phyloP scores from a whole-genome alignment of 2,329 filamentous ascomycete genomes.

The Hansfordia pulvinata region DNA sequence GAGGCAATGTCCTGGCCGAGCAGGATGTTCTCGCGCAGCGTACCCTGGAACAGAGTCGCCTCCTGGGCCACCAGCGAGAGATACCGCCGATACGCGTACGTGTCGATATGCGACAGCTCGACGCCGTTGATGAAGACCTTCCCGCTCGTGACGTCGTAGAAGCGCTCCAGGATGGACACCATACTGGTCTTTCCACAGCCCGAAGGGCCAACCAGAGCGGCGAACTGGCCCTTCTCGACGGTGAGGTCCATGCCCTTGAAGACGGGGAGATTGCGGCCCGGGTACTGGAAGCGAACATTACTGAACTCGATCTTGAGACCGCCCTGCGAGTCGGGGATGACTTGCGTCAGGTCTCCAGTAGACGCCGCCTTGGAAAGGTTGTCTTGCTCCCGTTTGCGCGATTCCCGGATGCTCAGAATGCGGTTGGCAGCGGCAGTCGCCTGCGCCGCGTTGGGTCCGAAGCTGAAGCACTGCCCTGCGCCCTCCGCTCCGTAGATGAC shows the following conservation, averaged over 20 bases:
- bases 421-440: slow-evolving; percentile 44
- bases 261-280: slow-evolving; percentile 39
- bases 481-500: slow-evolving; percentile 54
- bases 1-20: slow-evolving; percentile 44
- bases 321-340: slow-evolving; percentile 29
- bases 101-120: slow-evolving; percentile 43
- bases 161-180: slow-evolving; percentile 50
- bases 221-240: slow-evolving; percentile 56
- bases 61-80: slow-evolving; percentile 66
- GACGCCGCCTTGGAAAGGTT: too few species aligned
- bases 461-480: slow-evolving; percentile 53
- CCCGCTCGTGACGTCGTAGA: slow-evolving; percentile 56
- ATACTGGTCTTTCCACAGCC: slow-evolving; percentile 64
- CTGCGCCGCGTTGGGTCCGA: slow-evolving; percentile 50
- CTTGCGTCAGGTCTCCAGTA: slow-evolving; percentile 14
- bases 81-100: slow-evolving; percentile 46
- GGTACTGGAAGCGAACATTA: slow-evolving; percentile 47
- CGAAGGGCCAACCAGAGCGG: slow-evolving; percentile 55
- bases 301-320: slow-evolving; percentile 43
- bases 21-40: slow-evolving; percentile 49
- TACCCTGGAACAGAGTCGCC: slow-evolving; percentile 55
- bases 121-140: slow-evolving; percentile 49
- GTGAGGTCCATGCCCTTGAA: slow-evolving; percentile 49
- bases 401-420: slow-evolving; percentile 38
- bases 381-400: slow-evolving; percentile 20